These are phyloP conservation scores for Phialocephala subalpina DNA, from an alignment of 2,329 filamentous ascomycete species.

Conservation along the genomic window DNA sequence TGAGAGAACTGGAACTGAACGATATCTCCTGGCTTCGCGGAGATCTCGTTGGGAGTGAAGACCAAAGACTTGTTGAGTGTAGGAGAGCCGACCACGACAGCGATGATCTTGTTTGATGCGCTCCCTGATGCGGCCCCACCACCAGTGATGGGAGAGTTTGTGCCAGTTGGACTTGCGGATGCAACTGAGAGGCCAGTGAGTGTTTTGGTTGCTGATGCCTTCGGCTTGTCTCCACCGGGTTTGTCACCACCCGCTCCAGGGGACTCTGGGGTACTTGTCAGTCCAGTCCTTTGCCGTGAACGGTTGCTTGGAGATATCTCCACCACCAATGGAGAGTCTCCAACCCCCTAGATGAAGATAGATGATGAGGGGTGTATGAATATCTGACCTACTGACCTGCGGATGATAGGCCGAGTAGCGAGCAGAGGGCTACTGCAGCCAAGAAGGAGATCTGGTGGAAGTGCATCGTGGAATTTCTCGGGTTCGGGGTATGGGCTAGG, in stretches of 20 bases:
- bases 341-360: neutral
- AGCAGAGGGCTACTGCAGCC: constrained; percentile 15
- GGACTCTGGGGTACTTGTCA: neutral
- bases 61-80: constrained; percentile 66
- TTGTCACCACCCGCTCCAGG: neutral
- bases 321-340: neutral
- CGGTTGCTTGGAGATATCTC: neutral
- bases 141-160: neutral
- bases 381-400: constrained; percentile 8
- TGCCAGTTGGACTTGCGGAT: neutral
- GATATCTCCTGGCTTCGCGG: constrained; percentile 55
- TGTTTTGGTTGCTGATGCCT: neutral
- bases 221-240: neutral
- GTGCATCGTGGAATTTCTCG: constrained; percentile 16
- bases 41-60: constrained; percentile 58
- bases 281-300: neutral
- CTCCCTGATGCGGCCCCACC: neutral
- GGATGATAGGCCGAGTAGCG: constrained; percentile 13
- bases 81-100: constrained; percentile 22
- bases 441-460: constrained; percentile 12
- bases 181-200: neutral
- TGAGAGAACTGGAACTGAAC: constrained; percentile 62
- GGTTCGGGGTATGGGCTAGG: neutral
- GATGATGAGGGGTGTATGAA: constrained; percentile 9
- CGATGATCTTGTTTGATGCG: constrained; percentile 17